Evolutionary conservation across 805 yeast species (phyloP).

Genomic region (Nakazawaea sp.): DNA sequence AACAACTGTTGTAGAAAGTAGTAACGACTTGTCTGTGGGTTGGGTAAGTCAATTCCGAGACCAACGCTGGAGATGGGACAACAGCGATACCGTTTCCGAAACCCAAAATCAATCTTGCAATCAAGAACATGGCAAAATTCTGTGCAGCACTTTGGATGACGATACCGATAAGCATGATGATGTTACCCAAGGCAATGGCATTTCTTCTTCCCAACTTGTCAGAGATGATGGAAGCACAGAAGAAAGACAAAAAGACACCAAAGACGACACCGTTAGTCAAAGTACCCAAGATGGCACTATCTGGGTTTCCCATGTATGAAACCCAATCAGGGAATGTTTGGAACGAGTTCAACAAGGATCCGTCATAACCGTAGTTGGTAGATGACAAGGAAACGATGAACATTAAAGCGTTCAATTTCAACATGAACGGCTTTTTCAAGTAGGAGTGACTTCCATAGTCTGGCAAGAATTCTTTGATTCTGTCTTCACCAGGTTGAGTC

Average conservation of each 20-base stretch:
- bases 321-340: conserved; percentile 34
- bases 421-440: conserved; percentile 15
- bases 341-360: conserved; percentile 38
- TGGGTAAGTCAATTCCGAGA: conserved; percentile 46
- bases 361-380: conserved; percentile 35
- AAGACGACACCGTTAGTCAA: conserved; percentile 28
- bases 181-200: conserved; percentile 45
- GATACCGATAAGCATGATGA: conserved; percentile 49
- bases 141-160: conserved; percentile 41
- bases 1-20: conserved; percentile 38
- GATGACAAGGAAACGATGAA: conserved; percentile 37
- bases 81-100: conserved; percentile 34
- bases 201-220: conserved; percentile 38
- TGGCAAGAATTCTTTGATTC: conserved; percentile 7
- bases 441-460: conserved; percentile 8
- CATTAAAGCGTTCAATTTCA: conserved; percentile 28
- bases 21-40: conserved; percentile 33
- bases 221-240: conserved; percentile 17
- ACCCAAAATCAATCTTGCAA: conserved; percentile 41
- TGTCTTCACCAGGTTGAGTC: too few relatives aligned
- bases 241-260: conserved; percentile 27
- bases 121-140: conserved; percentile 27
- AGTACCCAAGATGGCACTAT: conserved; percentile 27
- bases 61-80: conserved; percentile 38
- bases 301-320: conserved; percentile 24